A percentile compares a stretch with the other conserved stretches of the same genome.
These are phyloP conservation scores for Helianthus tuberosus DNA, from an alignment of 129 eudicot species.

Conservation along the genomic window DNA sequence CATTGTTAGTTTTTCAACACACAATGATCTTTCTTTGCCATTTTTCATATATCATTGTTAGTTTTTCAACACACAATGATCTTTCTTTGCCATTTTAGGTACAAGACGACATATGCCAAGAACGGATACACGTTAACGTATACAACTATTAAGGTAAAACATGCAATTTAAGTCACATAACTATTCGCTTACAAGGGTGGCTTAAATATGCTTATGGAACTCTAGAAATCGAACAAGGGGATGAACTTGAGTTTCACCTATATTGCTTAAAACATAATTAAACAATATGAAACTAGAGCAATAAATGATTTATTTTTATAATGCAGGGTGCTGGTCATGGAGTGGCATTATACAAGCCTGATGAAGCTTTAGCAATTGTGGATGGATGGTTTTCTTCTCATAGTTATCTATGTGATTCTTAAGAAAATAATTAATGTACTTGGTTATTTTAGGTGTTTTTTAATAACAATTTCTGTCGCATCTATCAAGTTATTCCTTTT, in stretches of 20 bases:
- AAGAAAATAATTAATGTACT: too few relatives aligned
- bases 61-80: neutral
- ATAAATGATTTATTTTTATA: neutral
- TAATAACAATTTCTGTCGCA: too few relatives aligned
- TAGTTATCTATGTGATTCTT: neutral
- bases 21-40: too few relatives aligned
- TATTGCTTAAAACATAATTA: neutral
- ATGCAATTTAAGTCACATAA: neutral
- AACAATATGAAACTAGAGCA: neutral
- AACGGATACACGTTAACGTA: conserved; percentile 6
- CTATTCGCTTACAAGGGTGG: neutral
- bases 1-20: neutral
- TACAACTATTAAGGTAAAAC: conserved; percentile 21
- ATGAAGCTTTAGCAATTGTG: neutral
- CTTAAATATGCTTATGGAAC: too few relatives aligned
- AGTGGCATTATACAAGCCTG: neutral
- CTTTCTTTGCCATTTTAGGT: neutral
- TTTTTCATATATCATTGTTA: neutral
- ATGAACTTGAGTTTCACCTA: too few relatives aligned
- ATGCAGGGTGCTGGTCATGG: conserved; percentile 3
- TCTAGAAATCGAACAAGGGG: too few relatives aligned
- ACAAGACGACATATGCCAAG: conserved; percentile 1
- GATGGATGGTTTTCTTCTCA: neutral
- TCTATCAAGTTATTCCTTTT: too few relatives aligned
- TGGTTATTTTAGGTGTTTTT: too few relatives aligned